Conservation (phyloP, 345 rosid species). For the Trapa incisa region DNA sequence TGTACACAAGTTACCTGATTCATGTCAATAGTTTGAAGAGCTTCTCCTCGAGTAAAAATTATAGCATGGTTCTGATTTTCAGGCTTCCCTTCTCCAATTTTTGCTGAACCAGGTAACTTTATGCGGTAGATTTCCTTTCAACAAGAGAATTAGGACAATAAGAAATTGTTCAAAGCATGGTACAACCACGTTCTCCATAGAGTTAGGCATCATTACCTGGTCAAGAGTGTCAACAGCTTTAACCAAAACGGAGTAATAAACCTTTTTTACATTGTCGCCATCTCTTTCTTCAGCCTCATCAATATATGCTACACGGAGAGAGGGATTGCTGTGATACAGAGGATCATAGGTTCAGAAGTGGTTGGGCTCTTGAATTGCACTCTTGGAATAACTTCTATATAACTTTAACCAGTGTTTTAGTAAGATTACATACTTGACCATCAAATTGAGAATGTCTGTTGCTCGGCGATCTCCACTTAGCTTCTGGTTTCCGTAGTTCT, state of each 20-base stretch:
- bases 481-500: not conserved
- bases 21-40: not conserved
- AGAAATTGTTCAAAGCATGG: not conserved
- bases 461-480: not conserved
- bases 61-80: not conserved
- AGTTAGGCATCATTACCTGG: conserved; percentile 44
- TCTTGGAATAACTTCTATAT: not conserved
- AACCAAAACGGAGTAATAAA: conserved; percentile 15
- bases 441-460: conserved; percentile 77
- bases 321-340: conserved; percentile 56
- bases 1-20: conserved; percentile 3
- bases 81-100: not conserved
- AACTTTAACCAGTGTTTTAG: conserved; percentile 2
- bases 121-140: conserved; percentile 2
- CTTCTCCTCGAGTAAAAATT: not conserved
- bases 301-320: conserved; percentile 10
- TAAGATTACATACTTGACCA: conserved; percentile 76
- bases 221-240: conserved; percentile 85
- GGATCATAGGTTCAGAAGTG: conserved; percentile 10
- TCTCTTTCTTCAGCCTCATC: not conserved
- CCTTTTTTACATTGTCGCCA: conserved; percentile 35
- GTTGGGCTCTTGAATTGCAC: conserved; percentile 3
- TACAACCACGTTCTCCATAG: not conserved
- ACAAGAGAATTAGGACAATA: conserved; percentile 9
- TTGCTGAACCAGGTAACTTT: not conserved